Base-by-base conservation (phyloP, 202 grass and related monocot genomes). In the Setaria viridis region DNA sequence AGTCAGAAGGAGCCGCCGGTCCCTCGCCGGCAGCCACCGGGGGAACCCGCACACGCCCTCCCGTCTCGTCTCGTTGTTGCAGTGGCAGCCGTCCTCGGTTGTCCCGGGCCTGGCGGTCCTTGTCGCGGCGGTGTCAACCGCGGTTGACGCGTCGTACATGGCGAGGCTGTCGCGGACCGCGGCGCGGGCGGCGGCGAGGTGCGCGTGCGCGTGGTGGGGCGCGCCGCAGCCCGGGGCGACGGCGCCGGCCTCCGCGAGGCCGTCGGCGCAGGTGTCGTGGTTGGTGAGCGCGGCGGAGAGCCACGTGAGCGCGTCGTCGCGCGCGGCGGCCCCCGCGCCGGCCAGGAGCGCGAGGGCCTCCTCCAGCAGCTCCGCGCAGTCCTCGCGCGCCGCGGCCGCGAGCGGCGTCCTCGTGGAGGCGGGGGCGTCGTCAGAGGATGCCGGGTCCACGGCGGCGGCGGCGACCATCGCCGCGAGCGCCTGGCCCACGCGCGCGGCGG, bases 301-400 rank as follows among this genome's bases (percentile, higher is more conserved):
- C 88, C 88, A 93, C 11, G 91, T 83, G 21, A 90, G 15, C 20
- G 85, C 86, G 78, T 94, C 89, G 43, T 79, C 72, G 32, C 54
- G 74, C 3, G 56, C 16, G 6, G 87, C 65, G 7, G 19, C 16
- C 3, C 43, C 41, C 39, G 83, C 67, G 62, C 39, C 67, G 65
- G 64, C 72, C 12, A 91, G 75, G 57, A 89, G 89, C 16, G 86
- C 79, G 11, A 87, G 68, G 4, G 89, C 88, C 53, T 89, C 82
- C 66, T 81, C 86, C 9, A 94, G 88, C n/a, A 94, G 86, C 89
- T 94, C 92, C 79, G 60, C 67, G 49, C 88, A 90, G 86, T 93
- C 88, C 39, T 86, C 85, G 5, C 73, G 88, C 35, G 84, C 87
- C 19, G 84, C 56, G 39, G 42, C 30, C 25, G 90, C 75, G 72